Evolutionary conservation across 495 filamentous ascomycete species (phyloP).

Genomic region (Penicillium nucicola): DNA sequence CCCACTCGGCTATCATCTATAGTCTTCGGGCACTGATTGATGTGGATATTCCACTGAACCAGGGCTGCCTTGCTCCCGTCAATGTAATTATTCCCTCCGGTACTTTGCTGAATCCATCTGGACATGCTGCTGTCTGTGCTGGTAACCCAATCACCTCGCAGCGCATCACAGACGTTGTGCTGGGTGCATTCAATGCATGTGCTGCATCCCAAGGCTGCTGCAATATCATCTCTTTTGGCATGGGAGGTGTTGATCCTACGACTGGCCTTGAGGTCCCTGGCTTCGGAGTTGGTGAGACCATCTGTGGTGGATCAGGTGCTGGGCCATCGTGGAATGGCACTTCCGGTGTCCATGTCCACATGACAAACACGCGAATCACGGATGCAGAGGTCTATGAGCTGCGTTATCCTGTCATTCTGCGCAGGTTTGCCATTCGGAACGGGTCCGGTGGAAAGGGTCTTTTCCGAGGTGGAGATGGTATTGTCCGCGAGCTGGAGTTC

Average conservation of each 20-base stretch:
- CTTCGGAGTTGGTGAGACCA: conserved; percentile 90
- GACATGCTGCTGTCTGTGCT: conserved; percentile 74
- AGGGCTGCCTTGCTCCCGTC: conserved; percentile 83
- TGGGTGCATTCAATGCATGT: conserved; percentile 77
- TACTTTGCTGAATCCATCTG: conserved; percentile 77
- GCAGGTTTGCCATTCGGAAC: conserved; percentile 75
- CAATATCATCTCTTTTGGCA: conserved; percentile 60
- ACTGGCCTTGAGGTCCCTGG: conserved; percentile 34
- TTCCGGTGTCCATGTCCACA: conserved; percentile 80
- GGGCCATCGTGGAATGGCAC: conserved; percentile 79
- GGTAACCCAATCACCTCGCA: conserved; percentile 81
- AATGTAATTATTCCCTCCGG: conserved; percentile 72
- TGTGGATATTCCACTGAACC: conserved; percentile 87
- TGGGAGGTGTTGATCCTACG: conserved; percentile 24
- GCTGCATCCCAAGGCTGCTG: conserved; percentile 81
- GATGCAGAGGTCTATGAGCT: conserved; percentile 85
- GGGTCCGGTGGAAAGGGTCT: conserved; percentile 45
- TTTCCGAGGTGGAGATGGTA: conserved; percentile 35
- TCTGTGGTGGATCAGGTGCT: conserved; percentile 80
- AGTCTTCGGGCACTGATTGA: conserved; percentile 79
- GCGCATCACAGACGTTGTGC: conserved; percentile 82
- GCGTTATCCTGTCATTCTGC: conserved; percentile 78
- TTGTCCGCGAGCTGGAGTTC: conserved; percentile 31
- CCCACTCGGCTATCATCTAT: conserved; percentile 90
- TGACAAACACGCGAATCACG: conserved; percentile 93